A percentile compares a stretch with the other conserved stretches of the same genome.
Evolutionary conservation across 2,329 filamentous ascomycete genomes (phyloP).

Genomic region (Tolypocladium tropicale): DNA sequence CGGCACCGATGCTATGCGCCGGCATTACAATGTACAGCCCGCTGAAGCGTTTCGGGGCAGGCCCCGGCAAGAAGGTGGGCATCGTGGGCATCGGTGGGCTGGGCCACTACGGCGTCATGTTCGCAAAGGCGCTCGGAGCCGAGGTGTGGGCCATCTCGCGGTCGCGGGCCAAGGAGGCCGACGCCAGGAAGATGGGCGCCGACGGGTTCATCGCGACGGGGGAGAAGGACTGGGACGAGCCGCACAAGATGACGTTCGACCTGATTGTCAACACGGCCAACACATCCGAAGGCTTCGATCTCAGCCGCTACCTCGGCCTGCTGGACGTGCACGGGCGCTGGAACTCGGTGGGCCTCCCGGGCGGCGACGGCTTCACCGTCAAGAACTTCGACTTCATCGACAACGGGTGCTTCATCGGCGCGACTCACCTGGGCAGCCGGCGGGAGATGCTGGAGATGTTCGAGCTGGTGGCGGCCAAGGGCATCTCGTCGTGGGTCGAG

Average conservation of each 20-base stretch:
- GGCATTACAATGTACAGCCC: slow-evolving; percentile 74
- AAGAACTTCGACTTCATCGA: slow-evolving; percentile 63
- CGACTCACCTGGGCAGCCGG: slow-evolving; percentile 60
- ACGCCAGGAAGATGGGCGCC: slow-evolving; percentile 48
- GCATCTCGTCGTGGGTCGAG: slow-evolving; percentile 61
- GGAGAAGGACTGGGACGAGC: slow-evolving; percentile 46
- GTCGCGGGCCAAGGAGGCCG: slow-evolving; percentile 48
- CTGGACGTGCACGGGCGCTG: slow-evolving; percentile 75
- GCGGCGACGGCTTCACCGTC: slow-evolving; percentile 61
- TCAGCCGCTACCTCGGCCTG: slow-evolving; percentile 62
- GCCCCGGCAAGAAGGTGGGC: slow-evolving; percentile 69
- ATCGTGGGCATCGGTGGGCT: slow-evolving; percentile 65
- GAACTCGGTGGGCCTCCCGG: slow-evolving; percentile 71
- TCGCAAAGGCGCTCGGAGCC: slow-evolving; percentile 56
- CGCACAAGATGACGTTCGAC: slow-evolving; percentile 57
- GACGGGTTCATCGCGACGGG: slow-evolving; percentile 49
- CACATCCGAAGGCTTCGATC: slow-evolving; percentile 56
- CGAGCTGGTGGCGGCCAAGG: slow-evolving; percentile 58
- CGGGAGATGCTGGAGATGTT: slow-evolving; percentile 64
- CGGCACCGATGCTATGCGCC: slow-evolving; percentile 76
- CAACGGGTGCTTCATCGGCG: slow-evolving; percentile 66
- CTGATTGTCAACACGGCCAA: slow-evolving; percentile 69
- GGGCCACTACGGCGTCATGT: slow-evolving; percentile 61
- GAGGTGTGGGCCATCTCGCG: slow-evolving; percentile 54
- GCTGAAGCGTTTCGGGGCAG: slow-evolving; percentile 63